Percentiles rank a stretch among this genome's conserved stretches.
phyloP scores from a whole-genome alignment of 768 basidiomycete genomes.

The Calocybe gangraenosa region DNA sequence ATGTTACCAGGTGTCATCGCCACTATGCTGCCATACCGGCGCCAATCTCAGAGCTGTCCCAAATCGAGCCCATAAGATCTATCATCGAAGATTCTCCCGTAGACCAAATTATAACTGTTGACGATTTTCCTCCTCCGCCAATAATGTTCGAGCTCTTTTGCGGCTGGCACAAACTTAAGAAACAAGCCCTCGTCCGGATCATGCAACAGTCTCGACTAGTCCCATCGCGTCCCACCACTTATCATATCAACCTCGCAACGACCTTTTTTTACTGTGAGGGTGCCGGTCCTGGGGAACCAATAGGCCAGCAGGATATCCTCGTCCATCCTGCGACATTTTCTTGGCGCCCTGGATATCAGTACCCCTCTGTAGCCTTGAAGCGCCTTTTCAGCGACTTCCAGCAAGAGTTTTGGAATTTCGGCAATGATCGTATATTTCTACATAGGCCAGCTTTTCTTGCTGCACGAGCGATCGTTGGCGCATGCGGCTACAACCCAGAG shows the following conservation, averaged over 20 bases:
- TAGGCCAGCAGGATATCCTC: conserved; percentile 16
- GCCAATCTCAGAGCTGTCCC: conserved; percentile 17
- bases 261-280: conserved; percentile 20
- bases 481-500: conserved; percentile 20
- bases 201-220: conserved; percentile 14
- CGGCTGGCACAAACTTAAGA: conserved; percentile 13
- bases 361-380: conserved; percentile 7
- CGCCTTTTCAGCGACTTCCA: conserved; percentile 20
- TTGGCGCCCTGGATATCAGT: conserved; percentile 9
- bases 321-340: conserved; percentile 15
- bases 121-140: conserved; percentile 14
- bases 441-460: conserved; percentile 17
- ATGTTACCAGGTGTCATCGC: conserved; percentile 12
- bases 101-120: conserved; percentile 11
- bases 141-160: conserved; percentile 11
- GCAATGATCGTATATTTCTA: conserved; percentile 15
- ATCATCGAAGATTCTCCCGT: conserved; percentile 17
- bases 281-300: conserved; percentile 13
- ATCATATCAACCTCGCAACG: conserved; percentile 22
- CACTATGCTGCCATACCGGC: conserved; percentile 5
- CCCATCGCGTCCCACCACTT: background rate
- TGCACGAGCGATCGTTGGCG: conserved; percentile 14
- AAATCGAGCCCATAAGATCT: conserved; percentile 16
- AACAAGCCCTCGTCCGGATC: conserved; percentile 14
- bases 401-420: conserved; percentile 20